Conservation (phyloP, 768 basidiomycete species). For the Lactarius quietus region DNA sequence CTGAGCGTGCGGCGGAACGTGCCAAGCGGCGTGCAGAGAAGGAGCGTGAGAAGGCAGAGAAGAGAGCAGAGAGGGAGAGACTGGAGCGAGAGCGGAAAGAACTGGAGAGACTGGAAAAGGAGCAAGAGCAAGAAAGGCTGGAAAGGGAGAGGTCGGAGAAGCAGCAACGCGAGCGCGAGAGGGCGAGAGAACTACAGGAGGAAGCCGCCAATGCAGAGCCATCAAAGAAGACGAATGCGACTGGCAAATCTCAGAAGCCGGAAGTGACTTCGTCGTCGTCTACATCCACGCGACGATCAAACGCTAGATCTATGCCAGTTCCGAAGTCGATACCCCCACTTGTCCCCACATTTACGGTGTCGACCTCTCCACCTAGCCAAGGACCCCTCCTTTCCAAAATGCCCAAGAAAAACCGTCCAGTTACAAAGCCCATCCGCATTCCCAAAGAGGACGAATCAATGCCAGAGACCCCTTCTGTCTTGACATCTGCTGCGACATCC, state of each 20-base stretch:
- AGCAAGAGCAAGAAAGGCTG: constrained; percentile 35
- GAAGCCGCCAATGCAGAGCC: constrained; percentile 25
- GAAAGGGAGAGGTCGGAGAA: constrained; percentile 32
- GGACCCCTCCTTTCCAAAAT: constrained; percentile 77
- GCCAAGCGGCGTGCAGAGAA: constrained; percentile 61
- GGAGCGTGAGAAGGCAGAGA: constrained; percentile 52
- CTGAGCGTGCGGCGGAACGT: constrained; percentile 59
- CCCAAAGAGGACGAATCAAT: constrained; percentile 54
- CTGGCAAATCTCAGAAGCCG: constrained; percentile 20
- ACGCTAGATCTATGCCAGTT: constrained; percentile 29
- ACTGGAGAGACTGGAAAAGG: constrained; percentile 40
- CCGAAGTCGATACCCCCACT: constrained; percentile 27
- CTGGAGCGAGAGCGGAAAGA: constrained; percentile 39
- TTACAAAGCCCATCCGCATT: constrained; percentile 53
- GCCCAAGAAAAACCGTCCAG: constrained; percentile 77
- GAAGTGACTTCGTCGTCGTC: constrained; percentile 11
- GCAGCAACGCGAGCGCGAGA: constrained; percentile 27
- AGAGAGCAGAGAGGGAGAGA: constrained; percentile 50
- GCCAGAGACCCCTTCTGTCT: constrained; percentile 41
- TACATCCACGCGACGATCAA: constrained; percentile 26
- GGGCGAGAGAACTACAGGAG: constrained; percentile 32
- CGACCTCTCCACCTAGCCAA: constrained; percentile 45
- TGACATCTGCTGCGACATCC: constrained; percentile 45
- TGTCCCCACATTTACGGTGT: constrained; percentile 23
- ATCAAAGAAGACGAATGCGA: constrained; percentile 11